Evolutionary conservation across 1,284 basidiomycete species (phyloP).

Genomic region (Trichosporon ovoides): DNA sequence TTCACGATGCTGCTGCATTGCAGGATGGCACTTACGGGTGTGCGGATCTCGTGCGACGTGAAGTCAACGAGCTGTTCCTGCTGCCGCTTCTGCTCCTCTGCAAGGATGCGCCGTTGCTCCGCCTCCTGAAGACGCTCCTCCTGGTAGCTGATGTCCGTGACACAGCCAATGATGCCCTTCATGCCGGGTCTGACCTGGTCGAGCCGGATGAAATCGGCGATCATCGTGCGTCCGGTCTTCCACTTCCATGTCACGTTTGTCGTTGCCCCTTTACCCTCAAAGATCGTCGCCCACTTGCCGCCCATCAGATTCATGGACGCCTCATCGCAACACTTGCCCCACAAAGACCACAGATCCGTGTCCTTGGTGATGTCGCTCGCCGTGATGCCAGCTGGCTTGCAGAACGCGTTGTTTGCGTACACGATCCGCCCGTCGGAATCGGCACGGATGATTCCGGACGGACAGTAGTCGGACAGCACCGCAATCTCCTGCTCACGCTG

Average conservation of each 20-base stretch:
- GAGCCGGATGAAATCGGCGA: conserved; percentile 36
- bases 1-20: conserved; percentile 33
- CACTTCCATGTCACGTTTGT: conserved; percentile 35
- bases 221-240: conserved; percentile 28
- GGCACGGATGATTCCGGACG: conserved; percentile 37
- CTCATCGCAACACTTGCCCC: conserved; percentile 15
- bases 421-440: conserved; percentile 24
- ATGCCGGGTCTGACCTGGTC: conserved; percentile 29
- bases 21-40: conserved; percentile 31
- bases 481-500: conserved; percentile 30
- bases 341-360: conserved; percentile 4
- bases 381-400: conserved; percentile 33
- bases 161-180: conserved; percentile 40
- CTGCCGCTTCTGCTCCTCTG: conserved; percentile 29
- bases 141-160: conserved; percentile 39
- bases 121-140: conserved; percentile 30
- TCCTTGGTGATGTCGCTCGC: conserved; percentile 19
- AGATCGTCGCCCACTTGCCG: conserved; percentile 17
- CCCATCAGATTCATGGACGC: conserved; percentile 5
- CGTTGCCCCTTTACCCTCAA: conserved; percentile 8
- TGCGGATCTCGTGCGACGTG: conserved; percentile 35
- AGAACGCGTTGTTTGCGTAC: conserved; percentile 39
- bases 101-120: conserved; percentile 23
- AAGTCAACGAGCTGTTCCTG: conserved; percentile 37
- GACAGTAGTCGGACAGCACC: conserved; percentile 41